Percentiles rank a stretch among this genome's conserved stretches.
Conservation (phyloP, 495 filamentous ascomycete genomes). For the Glonium stellatum region DNA sequence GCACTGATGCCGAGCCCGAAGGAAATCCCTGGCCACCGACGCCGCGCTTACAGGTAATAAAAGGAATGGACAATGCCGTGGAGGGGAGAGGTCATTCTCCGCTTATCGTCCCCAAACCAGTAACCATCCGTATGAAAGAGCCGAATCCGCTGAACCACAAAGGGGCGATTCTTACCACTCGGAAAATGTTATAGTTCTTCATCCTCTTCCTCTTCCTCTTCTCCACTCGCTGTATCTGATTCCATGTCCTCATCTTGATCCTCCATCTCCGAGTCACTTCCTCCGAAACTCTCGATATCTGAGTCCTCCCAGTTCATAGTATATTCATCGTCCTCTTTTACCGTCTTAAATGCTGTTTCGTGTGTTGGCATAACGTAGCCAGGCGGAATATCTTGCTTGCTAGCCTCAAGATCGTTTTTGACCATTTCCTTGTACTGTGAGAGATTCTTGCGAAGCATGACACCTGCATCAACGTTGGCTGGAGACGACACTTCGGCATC, state of each 20-base stretch:
- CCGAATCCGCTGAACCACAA: too few species aligned
- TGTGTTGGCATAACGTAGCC: constrained; percentile 78
- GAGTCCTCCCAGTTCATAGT: constrained; percentile 30
- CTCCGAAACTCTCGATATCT: constrained; percentile 39
- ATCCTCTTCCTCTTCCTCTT: constrained; percentile 29
- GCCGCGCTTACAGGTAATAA: constrained; percentile 14
- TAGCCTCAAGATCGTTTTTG: constrained; percentile 59
- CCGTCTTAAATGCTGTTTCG: constrained; percentile 54
- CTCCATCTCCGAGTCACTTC: constrained; percentile 70
- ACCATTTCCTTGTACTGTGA: constrained; percentile 63
- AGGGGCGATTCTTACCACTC: too few species aligned
- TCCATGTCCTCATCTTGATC: constrained; percentile 59
- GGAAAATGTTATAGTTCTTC: constrained; percentile 3
- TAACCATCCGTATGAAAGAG: too few species aligned
- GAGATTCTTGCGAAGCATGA: constrained; percentile 70
- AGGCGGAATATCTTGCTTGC: constrained; percentile 69
- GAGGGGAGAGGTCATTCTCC: not conserved
- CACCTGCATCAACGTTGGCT: constrained; percentile 88
- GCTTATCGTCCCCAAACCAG: too few species aligned
- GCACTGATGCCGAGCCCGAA: constrained; percentile 3
- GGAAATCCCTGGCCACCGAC: constrained; percentile 8
- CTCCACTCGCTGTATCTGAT: constrained; percentile 15
- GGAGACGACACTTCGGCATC: constrained; percentile 88
- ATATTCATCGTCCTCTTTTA: constrained; percentile 68
- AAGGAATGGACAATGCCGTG: not conserved